phyloP scores from a whole-genome alignment of 192 early-diverging fungal genomes.

The Coemansia sp. region DNA sequence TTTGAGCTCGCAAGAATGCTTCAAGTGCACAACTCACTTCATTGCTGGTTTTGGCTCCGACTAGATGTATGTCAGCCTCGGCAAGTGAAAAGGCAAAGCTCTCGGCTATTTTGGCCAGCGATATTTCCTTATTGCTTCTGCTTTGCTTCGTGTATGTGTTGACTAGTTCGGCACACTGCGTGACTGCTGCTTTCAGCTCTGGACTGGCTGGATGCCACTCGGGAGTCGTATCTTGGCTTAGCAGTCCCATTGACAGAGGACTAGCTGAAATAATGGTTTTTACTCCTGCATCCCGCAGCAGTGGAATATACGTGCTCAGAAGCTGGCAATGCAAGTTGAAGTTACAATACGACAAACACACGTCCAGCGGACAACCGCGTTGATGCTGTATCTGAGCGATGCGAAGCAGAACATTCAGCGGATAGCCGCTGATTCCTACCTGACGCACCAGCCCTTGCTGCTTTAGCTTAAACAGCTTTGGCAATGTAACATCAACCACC shows the following conservation, averaged over 20 bases:
- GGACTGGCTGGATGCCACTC: constrained; percentile 71
- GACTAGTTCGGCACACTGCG: constrained; percentile 52
- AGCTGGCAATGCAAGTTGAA: constrained; percentile 66
- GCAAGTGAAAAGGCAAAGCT: constrained; percentile 32
- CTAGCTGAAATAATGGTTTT: constrained; percentile 64
- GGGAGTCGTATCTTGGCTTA: constrained; percentile 54
- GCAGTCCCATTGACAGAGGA: constrained; percentile 71
- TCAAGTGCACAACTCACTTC: constrained; percentile 35
- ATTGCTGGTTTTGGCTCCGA: constrained; percentile 32
- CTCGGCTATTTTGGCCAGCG: constrained; percentile 61
- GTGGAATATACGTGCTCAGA: constrained; percentile 54
- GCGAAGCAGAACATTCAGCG: constrained; percentile 60
- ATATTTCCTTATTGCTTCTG: neutral
- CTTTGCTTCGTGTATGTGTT: neutral
- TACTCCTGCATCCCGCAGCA: constrained; percentile 59
- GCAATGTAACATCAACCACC: constrained; percentile 59
- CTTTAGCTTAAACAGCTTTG: constrained; percentile 56
- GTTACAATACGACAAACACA: constrained; percentile 69
- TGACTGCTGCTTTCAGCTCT: constrained; percentile 53
- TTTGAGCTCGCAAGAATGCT: constrained; percentile 15
- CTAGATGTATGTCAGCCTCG: constrained; percentile 32
- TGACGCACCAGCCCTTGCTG: constrained; percentile 59
- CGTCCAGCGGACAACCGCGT: constrained; percentile 59
- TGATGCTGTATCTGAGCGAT: constrained; percentile 60
- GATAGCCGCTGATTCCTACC: constrained; percentile 73